Base-by-base conservation (phyloP, 2,329 filamentous ascomycete species). In the Fusarium sp. region DNA sequence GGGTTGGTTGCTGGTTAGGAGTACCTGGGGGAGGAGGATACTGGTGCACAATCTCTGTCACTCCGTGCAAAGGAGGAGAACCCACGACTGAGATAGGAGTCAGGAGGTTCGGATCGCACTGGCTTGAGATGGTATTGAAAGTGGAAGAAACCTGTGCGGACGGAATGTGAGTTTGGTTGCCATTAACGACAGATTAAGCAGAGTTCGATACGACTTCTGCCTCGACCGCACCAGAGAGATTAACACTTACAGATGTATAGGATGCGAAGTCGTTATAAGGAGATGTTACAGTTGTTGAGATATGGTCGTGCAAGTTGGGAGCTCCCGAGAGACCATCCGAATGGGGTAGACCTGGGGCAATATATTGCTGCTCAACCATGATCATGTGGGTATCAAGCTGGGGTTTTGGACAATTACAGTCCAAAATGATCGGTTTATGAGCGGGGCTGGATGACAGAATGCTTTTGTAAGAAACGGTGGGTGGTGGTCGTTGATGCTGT, bases 31-130 rank as follows among this genome's bases (percentile, higher is more conserved):
- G 75, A 13, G 75, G 69, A 41, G 67, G 77, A 60, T 81, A 82
- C 26, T 75, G 72, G 54, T 74, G 72, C 66, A 76, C 73, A 44
- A 77, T 73, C 64, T 82, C 81, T 50, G 73, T 72, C 47, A 74
- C 75, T 52, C 83, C 79, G 49, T 78, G 75, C 39, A 83, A 65
- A 44, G 79, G 79, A 49, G 83, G 83, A 29, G 83, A 85, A 26
- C 74, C 78, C 52, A 77, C 75, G 43, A 76, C 75, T 42, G 83
- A 84, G n/a, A 79, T 78, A 25, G 83, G 83, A n/a, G 83, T 84
- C 44, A 83, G 73, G 52, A 85, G 74, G 40, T 75, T 76, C 34
- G 78, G 70, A 61, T 83, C 81, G 73, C 76, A 79, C 60, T 74
- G 68, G 69, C 70, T 49, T 65, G 72, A 60, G 68, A 75, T 47